Conservation (phyloP, 179 eudicot genomes). For the Pouteria campechiana region DNA sequence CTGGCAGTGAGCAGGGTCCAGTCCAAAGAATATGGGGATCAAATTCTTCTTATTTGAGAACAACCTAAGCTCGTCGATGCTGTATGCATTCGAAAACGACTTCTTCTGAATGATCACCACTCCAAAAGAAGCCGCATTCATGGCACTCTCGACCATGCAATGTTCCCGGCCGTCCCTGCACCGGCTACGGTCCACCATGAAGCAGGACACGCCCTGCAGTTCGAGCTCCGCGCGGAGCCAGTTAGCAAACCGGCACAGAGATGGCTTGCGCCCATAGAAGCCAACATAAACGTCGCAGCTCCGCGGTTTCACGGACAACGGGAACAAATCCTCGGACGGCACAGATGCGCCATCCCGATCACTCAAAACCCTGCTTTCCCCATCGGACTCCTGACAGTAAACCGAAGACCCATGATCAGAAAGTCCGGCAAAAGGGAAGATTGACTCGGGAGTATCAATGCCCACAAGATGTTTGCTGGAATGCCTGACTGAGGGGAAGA, state of each 20-base stretch:
- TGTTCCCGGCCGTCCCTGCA: constrained; percentile 72
- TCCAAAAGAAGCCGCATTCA: constrained; percentile 84
- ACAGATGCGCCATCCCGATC: no score
- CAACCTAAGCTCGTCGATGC: constrained; percentile 79
- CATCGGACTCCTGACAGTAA: no score
- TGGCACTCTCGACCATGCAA: constrained; percentile 58
- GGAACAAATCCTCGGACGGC: no score
- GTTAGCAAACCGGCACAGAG: constrained; percentile 47
- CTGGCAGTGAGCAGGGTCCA: constrained; percentile 61
- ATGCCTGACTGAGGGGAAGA: no score
- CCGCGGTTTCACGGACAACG: no score
- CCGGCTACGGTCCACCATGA: constrained; percentile 67
- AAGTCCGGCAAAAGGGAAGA: no score
- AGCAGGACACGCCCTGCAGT: constrained; percentile 79
- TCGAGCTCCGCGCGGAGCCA: constrained; percentile 93
- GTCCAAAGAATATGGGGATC: constrained; percentile 68
- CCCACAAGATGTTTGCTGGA: no score
- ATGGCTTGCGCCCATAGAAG: constrained; percentile 58
- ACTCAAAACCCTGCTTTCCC: no score
- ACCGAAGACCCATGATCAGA: no score
- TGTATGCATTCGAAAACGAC: constrained; percentile 81
- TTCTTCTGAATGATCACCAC: constrained; percentile 72
- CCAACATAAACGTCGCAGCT: constrained; percentile 92
- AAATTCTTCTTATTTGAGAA: constrained; percentile 85
- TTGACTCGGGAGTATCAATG: no score